These are phyloP conservation scores for Theileria parva DNA, from an alignment of 169 alveolate species.

Conservation along the genomic window DNA sequence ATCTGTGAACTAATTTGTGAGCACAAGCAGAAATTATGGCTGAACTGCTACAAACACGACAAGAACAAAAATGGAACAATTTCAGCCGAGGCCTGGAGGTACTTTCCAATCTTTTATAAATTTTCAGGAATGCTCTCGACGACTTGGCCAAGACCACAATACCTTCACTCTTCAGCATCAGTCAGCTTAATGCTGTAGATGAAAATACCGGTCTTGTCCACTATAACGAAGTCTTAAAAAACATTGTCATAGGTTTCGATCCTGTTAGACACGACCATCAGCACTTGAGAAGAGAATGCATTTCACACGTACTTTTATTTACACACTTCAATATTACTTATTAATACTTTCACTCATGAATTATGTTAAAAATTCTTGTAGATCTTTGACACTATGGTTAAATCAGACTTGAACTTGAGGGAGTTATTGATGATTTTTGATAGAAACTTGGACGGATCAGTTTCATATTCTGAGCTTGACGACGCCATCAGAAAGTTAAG, in stretches of 20 bases:
- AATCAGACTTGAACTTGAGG: conserved; percentile 76
- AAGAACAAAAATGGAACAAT: conserved; percentile 37
- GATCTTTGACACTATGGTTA: conserved; percentile 80
- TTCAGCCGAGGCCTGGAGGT: conserved; percentile 57
- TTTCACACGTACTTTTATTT: conserved; percentile 30
- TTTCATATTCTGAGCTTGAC: conserved; percentile 79
- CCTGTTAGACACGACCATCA: conserved; percentile 51
- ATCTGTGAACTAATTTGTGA: conserved; percentile 57
- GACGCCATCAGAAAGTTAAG: conserved; percentile 78
- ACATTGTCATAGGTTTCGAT: conserved; percentile 60
- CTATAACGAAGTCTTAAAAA: conserved; percentile 69
- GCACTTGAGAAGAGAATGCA: conserved; percentile 58
- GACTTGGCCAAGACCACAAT: conserved; percentile 47
- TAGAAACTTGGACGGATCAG: conserved; percentile 81
- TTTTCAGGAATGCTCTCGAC: conserved; percentile 45
- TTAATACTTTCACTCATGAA: background rate
- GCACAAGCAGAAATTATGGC: conserved; percentile 60
- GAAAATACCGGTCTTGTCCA: conserved; percentile 56
- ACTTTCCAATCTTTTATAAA: background rate
- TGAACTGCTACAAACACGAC: conserved; percentile 61
- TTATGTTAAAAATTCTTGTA: background rate
- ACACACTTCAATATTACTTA: background rate
- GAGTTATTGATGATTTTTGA: conserved; percentile 82
- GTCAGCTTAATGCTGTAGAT: conserved; percentile 66
- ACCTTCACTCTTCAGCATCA: conserved; percentile 68